Conservation (phyloP, 208 protist species). For the Porcisia hertigi region DNA sequence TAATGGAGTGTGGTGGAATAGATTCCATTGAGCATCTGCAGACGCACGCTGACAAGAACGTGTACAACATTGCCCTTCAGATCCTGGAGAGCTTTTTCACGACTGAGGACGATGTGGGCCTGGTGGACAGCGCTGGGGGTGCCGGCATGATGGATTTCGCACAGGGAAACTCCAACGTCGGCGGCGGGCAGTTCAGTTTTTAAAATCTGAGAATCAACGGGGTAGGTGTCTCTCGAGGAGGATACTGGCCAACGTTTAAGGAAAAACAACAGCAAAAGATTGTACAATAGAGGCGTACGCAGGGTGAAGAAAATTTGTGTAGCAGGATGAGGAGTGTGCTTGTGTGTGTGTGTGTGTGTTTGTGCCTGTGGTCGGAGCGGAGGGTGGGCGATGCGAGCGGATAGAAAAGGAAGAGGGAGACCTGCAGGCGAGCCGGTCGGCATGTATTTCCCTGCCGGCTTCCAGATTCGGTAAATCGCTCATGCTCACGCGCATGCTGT, state of each 20-base stretch:
- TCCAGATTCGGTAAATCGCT: too few relatives aligned
- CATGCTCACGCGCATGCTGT: too few relatives aligned
- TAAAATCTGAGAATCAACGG: not conserved
- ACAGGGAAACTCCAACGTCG: slow-evolving; percentile 18
- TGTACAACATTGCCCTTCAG: slow-evolving; percentile 93
- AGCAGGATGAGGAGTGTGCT: too few relatives aligned
- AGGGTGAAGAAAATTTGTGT: not conserved
- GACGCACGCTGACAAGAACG: slow-evolving; percentile 91
- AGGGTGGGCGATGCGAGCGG: too few relatives aligned
- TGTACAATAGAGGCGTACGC: not conserved
- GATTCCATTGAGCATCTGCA: slow-evolving; percentile 95
- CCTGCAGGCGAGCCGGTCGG: too few relatives aligned
- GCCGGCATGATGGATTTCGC: slow-evolving; percentile 25
- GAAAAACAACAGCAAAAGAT: not conserved
- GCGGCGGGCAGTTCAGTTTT: slow-evolving; percentile 37
- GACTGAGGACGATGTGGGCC: slow-evolving; percentile 43
- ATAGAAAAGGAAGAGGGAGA: too few relatives aligned
- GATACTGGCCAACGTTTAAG: not conserved
- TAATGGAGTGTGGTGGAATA: slow-evolving; percentile 94
- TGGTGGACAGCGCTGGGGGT: slow-evolving; percentile 12
- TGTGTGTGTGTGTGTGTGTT: too few relatives aligned
- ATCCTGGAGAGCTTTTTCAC: slow-evolving; percentile 95
- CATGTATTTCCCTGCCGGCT: too few relatives aligned
- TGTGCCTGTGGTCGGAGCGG: too few relatives aligned
- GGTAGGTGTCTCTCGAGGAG: not conserved